A percentile compares a stretch with the other conserved stretches of the same genome.
These are phyloP conservation scores for Coniferiporia sulphurascens DNA, from an alignment of 1,284 basidiomycete genomes.

Conservation along the genomic window DNA sequence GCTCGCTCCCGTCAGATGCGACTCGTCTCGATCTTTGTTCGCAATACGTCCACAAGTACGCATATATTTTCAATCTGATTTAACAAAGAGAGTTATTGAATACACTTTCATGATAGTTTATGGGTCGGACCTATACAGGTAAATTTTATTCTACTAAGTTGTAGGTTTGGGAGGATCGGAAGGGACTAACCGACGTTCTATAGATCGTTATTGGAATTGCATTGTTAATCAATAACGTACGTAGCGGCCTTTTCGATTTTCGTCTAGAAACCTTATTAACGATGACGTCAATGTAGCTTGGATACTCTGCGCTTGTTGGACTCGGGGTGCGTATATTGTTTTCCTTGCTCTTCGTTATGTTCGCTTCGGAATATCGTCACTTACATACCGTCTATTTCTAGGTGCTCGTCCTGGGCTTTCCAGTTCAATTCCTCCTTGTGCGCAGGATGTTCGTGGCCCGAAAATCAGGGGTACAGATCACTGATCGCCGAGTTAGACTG, in stretches of 20 bases:
- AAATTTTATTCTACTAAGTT: background rate
- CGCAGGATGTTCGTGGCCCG: conserved; percentile 59
- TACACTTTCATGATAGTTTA: conserved; percentile 31
- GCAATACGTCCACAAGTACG: conserved; percentile 45
- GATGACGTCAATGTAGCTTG: conserved; percentile 37
- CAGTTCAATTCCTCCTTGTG: conserved; percentile 61
- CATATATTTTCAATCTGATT: conserved; percentile 21
- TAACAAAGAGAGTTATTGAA: conserved; percentile 16
- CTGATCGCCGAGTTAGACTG: conserved; percentile 66
- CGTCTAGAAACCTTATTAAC: conserved; percentile 16
- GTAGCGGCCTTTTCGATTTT: conserved; percentile 17
- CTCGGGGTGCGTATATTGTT: conserved; percentile 44
- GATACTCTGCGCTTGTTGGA: conserved; percentile 68
- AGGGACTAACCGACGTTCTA: background rate
- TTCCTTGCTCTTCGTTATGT: conserved; percentile 13
- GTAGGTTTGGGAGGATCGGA: background rate
- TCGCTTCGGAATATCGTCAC: too few relatives aligned
- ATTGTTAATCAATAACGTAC: conserved; percentile 56
- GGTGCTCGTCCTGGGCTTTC: conserved; percentile 55
- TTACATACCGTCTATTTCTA: conserved; percentile 16
- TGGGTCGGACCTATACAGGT: conserved; percentile 57
- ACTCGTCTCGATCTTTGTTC: conserved; percentile 46
- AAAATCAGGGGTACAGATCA: conserved; percentile 62
- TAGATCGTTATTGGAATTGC: conserved; percentile 60
- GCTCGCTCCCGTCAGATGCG: conserved; percentile 33